Evolutionary conservation across 805 yeast genomes (phyloP).

Genomic region (Pichia cabralensis): DNA sequence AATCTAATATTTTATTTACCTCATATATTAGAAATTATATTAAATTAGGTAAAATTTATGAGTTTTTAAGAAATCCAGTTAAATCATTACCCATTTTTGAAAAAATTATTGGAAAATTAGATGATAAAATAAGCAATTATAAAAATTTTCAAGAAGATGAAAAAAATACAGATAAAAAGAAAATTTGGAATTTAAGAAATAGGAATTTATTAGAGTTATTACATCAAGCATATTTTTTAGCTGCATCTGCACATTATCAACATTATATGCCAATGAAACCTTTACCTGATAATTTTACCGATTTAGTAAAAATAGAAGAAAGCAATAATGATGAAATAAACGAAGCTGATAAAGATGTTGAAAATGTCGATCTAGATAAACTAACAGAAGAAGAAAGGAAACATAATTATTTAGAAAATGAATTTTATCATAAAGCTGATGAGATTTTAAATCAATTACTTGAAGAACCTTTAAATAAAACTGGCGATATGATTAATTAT

Average conservation of each 20-base stretch:
- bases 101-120: slow-evolving; percentile 28
- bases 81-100: slow-evolving; percentile 41
- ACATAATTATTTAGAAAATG: slow-evolving; percentile 38
- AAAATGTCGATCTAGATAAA: slow-evolving; percentile 16
- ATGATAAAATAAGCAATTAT: slow-evolving; percentile 13
- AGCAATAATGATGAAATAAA: slow-evolving; percentile 11
- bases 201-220: slow-evolving; percentile 48
- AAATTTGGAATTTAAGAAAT: slow-evolving; percentile 19
- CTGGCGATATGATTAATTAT: slow-evolving; percentile 20
- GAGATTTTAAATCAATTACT: slow-evolving; percentile 42
- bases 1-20: slow-evolving; percentile 40
- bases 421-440: slow-evolving; percentile 55
- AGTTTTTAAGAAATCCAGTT: slow-evolving; percentile 41
- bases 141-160: background rate
- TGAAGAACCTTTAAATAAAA: slow-evolving; percentile 31
- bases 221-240: slow-evolving; percentile 70
- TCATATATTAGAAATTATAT: slow-evolving; percentile 34
- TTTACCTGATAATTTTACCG: slow-evolving; percentile 24
- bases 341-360: slow-evolving; percentile 16
- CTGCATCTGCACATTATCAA: slow-evolving; percentile 68
- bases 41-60: slow-evolving; percentile 62
- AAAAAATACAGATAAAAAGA: slow-evolving; percentile 6
- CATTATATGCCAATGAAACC: slow-evolving; percentile 29
- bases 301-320: slow-evolving; percentile 13
- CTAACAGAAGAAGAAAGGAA: slow-evolving; percentile 15